phyloP scores from a whole-genome alignment of 352 stramenopile genomes.

The Pythium utonaiense region DNA sequence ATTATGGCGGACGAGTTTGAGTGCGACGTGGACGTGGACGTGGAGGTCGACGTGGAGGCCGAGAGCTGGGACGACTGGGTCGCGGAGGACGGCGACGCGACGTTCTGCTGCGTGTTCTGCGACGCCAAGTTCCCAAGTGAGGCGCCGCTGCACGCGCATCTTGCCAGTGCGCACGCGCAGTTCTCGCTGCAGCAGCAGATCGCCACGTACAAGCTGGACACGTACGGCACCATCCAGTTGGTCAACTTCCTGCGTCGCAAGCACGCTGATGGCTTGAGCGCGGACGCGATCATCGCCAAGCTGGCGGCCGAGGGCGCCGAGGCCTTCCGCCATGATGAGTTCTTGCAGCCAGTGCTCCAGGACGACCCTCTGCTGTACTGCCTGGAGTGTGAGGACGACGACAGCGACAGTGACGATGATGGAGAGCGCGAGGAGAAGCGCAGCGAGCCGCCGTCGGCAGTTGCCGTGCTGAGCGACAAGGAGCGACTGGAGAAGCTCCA shows the following conservation, averaged over 20 bases:
- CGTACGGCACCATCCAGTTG: constrained; percentile 76
- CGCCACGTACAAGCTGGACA: constrained; percentile 50
- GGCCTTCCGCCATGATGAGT: constrained; percentile 64
- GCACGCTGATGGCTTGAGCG: constrained; percentile 33
- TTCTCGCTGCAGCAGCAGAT: constrained; percentile 67
- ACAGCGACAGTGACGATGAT: constrained; percentile 41
- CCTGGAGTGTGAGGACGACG: constrained; percentile 58
- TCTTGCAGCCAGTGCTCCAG: constrained; percentile 68
- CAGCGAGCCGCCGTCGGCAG: constrained; percentile 16
- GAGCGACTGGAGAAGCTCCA: constrained; percentile 42
- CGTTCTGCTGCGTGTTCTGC: constrained; percentile 76
- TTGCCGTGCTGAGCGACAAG: constrained; percentile 14
- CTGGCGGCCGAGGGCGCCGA: constrained; percentile 39
- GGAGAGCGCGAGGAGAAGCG: constrained; percentile 33
- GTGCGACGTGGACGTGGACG: constrained; percentile 6
- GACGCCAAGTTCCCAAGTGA: constrained; percentile 36
- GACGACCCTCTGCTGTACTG: constrained; percentile 84
- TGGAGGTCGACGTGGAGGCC: constrained; percentile 16
- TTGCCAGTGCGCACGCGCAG: constrained; percentile 37
- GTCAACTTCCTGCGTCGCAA: constrained; percentile 70
- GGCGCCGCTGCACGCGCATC: constrained; percentile 55
- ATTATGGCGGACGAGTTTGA: constrained; percentile 19
- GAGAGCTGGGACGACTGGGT: constrained; percentile 88
- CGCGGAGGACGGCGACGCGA: constrained; percentile 48
- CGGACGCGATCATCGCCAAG: constrained; percentile 40